Base-by-base conservation (phyloP, 805 yeast genomes). In the Candida bentonensis region DNA sequence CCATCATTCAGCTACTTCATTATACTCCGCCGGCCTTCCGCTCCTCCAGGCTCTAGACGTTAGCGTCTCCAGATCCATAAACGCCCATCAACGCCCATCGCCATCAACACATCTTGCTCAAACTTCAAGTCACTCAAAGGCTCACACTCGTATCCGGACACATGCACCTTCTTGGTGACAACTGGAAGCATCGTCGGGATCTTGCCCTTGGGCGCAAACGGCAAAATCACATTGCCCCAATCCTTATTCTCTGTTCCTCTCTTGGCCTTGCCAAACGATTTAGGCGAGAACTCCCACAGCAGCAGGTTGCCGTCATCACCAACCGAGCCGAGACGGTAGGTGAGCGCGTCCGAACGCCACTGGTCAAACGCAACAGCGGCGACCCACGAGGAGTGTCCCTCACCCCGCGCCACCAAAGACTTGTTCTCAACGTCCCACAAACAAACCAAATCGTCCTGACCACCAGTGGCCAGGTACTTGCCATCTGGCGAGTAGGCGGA, bases 401-500 rank as follows among this genome's bases (percentile, higher is more conserved):
- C 64, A n/a, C 67, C 54, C 2, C 68, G 55, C 2, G 67, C 70
- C 3, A 62, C 55, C 23, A 58, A 51, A 21, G 49, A 46, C 48
- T 50, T 40, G 22, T 53, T 49, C 7, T 51, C 53, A 22, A 67
- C 49, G 26, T 69, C 69, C 57, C 66, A 72, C 3, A 74, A 54
- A 11, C 69, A 55, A 7, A 74, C 66, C 44, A 66, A 52, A 49
- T 74, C 80, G 53, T 74, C 79, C 50, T 71, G 73, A 2, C 78
- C 77, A 2, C 77, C 83, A n/a, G 67, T 58, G 11, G 59, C 61
- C 28, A 67, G 44, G 44, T 55, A 67, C 30, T 52, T 47, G 46
- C 76, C 79, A 33, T 80, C 83, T 15, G 74, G 75, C 1, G 80
- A 77, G 51, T 71, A 70, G 21, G 65, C 65, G 20, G 72, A 56